phyloP scores from a whole-genome alignment of 768 basidiomycete genomes.

The Leucocoprinus leucothites region DNA sequence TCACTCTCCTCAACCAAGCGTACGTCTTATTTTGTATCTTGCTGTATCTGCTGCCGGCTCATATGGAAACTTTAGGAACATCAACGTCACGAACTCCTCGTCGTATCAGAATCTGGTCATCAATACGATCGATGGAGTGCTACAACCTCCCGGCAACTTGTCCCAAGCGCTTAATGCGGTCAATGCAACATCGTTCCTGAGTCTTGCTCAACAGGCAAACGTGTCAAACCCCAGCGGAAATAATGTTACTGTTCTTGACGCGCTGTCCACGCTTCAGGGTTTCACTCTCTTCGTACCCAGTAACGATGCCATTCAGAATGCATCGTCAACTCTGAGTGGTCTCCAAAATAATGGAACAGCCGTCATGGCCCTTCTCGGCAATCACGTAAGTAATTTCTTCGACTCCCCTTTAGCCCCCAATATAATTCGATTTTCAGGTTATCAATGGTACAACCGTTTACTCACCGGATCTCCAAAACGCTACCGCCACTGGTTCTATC shows the following conservation, averaged over 20 bases:
- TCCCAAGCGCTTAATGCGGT: conserved; percentile 35
- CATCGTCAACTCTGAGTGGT: conserved; percentile 25
- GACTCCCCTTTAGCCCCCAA: no score
- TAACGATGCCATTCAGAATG: conserved; percentile 43
- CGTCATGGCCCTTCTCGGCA: conserved; percentile 43
- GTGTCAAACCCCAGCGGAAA: conserved; percentile 25
- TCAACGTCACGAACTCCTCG: conserved; percentile 34
- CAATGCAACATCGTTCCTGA: conserved; percentile 40
- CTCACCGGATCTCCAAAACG: conserved; percentile 41
- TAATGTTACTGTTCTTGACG: conserved; percentile 31
- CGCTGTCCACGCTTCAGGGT: conserved; percentile 41
- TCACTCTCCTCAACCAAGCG: conserved; percentile 47
- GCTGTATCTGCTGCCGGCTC: background rate
- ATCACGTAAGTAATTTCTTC: conserved; percentile 55
- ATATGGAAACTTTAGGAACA: conserved; percentile 17
- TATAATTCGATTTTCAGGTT: conserved; percentile 30
- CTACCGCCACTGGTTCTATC: conserved; percentile 10
- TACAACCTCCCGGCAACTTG: conserved; percentile 51
- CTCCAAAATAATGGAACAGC: conserved; percentile 44
- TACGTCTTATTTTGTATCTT: conserved; percentile 20
- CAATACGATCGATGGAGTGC: conserved; percentile 46
- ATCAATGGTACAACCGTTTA: conserved; percentile 71
- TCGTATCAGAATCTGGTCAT: conserved; percentile 39
- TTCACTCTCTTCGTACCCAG: conserved; percentile 69
- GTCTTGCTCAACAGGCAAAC: conserved; percentile 22